Base-by-base conservation (phyloP, 345 rosid genomes). In the Physaria fendleri region DNA sequence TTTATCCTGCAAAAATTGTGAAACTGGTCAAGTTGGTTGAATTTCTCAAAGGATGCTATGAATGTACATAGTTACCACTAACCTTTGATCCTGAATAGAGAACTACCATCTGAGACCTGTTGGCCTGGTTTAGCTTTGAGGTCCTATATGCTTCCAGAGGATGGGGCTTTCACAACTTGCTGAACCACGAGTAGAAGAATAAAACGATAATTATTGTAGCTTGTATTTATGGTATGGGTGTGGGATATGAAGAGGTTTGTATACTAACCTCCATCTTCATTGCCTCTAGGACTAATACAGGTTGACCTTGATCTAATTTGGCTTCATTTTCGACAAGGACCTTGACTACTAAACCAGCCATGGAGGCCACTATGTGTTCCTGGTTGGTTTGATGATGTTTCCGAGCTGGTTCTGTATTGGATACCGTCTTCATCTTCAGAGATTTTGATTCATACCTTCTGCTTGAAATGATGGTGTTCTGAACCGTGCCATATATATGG, bases 231-330 rank as follows among this genome's bases (percentile, higher is more conserved):
- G 23, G 8, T 43, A 56, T 45, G 39, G 1, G 7, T 38, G 37
- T 10, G 18, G 22, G 24, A 40, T 18, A 29, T 37, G 52, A 46
- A 22, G 23, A 59, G 24, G 41, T 44, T 50, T 24, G 14, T 17
- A 32, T 34, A 69, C 79, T 29, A 54, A 86, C 97, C 98, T 92
- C 98, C 97, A 92, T 92, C 79, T 92, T 92, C 97, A 88, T 92
- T 63, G 96, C 97, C 76, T 88, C 97, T 33, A 92, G 65, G 70
- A 92, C 95, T 58, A 92, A 56, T 13, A 88, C 66, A 40, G 93
- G 87, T 72, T 86, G 96, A 24, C 86, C 95, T 72, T 68, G 79
- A 57, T 77, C 97, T 58, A 86, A 91, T 53, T 71, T 83, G 27
- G 76, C 57, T 43, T 90, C 94, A 54, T 88, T 81, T 60, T 81